These are phyloP conservation scores for Martensiomyces pterosporus DNA, from an alignment of 192 early-diverging fungal genomes.

Conservation along the genomic window DNA sequence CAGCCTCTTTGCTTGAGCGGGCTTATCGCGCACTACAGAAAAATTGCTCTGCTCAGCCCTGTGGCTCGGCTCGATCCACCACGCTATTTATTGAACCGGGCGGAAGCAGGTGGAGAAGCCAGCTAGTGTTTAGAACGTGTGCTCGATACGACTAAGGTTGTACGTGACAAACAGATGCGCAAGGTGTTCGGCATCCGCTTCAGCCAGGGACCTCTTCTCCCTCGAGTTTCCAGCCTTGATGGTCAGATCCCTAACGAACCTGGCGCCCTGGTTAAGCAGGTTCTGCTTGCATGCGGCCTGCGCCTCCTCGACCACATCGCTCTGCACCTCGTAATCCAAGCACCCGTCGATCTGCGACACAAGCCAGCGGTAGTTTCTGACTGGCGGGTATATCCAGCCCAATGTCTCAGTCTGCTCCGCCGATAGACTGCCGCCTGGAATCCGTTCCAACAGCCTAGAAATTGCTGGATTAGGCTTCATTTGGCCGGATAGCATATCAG, in stretches of 20 bases:
- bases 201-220: no score
- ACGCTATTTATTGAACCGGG: no score
- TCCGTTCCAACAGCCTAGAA: neutral
- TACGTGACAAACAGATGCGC: slow-evolving; percentile 34
- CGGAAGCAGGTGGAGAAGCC: no score
- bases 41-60: no score
- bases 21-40: no score
- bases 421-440: slow-evolving; percentile 4
- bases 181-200: slow-evolving; percentile 21
- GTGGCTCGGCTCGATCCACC: no score
- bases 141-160: slow-evolving; percentile 7
- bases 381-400: slow-evolving; percentile 36
- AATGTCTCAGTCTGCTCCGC: slow-evolving; percentile 12
- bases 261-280: slow-evolving; percentile 22
- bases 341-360: slow-evolving; percentile 36
- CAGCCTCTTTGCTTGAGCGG: no score
- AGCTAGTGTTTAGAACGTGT: no score
- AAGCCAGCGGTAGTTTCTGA: slow-evolving; percentile 31
- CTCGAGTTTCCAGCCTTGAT: slow-evolving; percentile 2
- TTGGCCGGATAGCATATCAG: no score
- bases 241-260: slow-evolving; percentile 14
- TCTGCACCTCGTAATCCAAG: slow-evolving; percentile 27
- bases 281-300: slow-evolving; percentile 31
- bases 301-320: slow-evolving; percentile 31
- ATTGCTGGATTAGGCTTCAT: neutral